Conservation (phyloP, 768 basidiomycete species). For the Termitomyces sp. region DNA sequence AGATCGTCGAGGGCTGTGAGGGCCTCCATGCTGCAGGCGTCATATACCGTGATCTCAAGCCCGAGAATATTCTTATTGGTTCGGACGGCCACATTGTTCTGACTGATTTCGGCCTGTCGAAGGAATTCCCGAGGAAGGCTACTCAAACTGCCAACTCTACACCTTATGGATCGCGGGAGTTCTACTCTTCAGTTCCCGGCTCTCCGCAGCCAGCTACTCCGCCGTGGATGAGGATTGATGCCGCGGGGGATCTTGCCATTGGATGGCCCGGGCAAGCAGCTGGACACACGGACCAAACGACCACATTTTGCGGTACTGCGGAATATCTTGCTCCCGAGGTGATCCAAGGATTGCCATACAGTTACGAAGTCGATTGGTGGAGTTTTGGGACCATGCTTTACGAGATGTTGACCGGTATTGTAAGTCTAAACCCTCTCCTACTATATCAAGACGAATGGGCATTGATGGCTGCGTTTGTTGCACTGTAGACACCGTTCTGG, state of each 20-base stretch:
- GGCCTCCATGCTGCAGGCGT: slow-evolving; percentile 92
- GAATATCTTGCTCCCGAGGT: slow-evolving; percentile 97
- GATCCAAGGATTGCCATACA: slow-evolving; percentile 84
- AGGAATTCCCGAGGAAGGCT: slow-evolving; percentile 71
- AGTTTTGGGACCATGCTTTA: slow-evolving; percentile 96
- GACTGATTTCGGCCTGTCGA: slow-evolving; percentile 94
- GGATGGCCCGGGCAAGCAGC: slow-evolving; percentile 55
- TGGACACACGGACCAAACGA: slow-evolving; percentile 60
- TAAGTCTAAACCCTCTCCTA: slow-evolving; percentile 39
- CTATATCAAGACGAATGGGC: slow-evolving; percentile 2
- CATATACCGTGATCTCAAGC: slow-evolving; percentile 96
- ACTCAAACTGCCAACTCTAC: slow-evolving; percentile 50
- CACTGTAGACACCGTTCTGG: slow-evolving; percentile 80
- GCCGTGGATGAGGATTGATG: slow-evolving; percentile 74
- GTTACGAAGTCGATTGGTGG: slow-evolving; percentile 98
- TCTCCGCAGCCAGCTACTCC: slow-evolving; percentile 45
- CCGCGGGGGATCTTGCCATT: slow-evolving; percentile 42
- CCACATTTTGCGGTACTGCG: slow-evolving; percentile 93
- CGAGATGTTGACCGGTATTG: slow-evolving; percentile 95
- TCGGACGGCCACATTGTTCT: slow-evolving; percentile 94
- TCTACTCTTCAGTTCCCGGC: slow-evolving; percentile 48
- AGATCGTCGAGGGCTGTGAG: slow-evolving; percentile 95
- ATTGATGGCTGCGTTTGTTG: slow-evolving; percentile 11
- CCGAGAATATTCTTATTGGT: slow-evolving; percentile 94
- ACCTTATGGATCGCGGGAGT: slow-evolving; percentile 47